phyloP scores from a whole-genome alignment of 768 basidiomycete species.

The Leucocoprinus sp. region DNA sequence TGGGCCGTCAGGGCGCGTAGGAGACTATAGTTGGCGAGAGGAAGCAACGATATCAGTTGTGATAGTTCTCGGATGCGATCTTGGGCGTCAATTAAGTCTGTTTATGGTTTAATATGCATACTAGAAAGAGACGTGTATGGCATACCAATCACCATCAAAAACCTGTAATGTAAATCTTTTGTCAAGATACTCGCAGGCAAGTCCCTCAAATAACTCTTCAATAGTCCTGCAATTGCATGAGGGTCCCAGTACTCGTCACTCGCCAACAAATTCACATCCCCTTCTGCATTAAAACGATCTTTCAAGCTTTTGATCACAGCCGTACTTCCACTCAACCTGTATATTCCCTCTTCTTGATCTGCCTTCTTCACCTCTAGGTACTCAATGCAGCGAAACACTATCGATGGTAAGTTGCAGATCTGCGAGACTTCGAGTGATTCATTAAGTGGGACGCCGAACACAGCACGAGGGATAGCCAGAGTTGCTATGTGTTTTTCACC shows the following conservation, averaged over 20 bases:
- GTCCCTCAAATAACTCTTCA: conserved; percentile 92
- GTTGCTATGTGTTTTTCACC: conserved; percentile 29
- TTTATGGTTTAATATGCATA: conserved; percentile 7
- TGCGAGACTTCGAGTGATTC: conserved; percentile 85
- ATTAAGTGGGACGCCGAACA: conserved; percentile 83
- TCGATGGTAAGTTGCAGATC: conserved; percentile 86
- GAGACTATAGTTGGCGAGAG: conserved; percentile 87
- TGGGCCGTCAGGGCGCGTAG: conserved; percentile 93
- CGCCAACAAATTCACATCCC: conserved; percentile 83
- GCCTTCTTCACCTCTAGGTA: conserved; percentile 93
- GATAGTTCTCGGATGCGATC: conserved; percentile 86
- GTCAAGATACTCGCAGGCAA: conserved; percentile 90
- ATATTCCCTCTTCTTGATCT: conserved; percentile 96
- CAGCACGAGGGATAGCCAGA: conserved; percentile 48
- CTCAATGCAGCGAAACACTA: conserved; percentile 92
- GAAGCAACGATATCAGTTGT: conserved; percentile 77
- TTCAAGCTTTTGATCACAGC: conserved; percentile 90
- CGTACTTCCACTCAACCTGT: conserved; percentile 89
- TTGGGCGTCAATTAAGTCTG: conserved; percentile 84
- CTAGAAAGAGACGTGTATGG: neutral
- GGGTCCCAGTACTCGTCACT: conserved; percentile 95
- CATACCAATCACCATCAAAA: conserved; percentile 90
- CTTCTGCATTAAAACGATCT: conserved; percentile 94
- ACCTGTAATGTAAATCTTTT: conserved; percentile 82
- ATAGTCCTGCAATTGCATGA: conserved; percentile 90